Conservation (phyloP, 2,329 filamentous ascomycete species). For the Metarhizium album region DNA sequence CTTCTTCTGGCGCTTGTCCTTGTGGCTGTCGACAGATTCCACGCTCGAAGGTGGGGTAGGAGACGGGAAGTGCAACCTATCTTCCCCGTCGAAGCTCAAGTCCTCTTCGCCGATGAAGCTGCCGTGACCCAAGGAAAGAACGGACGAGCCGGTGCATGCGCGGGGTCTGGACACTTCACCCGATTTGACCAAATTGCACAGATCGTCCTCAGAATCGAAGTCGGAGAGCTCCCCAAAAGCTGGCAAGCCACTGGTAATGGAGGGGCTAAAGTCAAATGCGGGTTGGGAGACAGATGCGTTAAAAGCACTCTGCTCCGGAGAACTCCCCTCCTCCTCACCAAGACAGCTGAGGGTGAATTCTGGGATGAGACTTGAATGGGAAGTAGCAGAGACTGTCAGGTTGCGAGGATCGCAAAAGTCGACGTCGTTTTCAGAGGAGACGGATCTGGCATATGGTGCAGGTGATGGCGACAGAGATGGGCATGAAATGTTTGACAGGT, state of each 20-base stretch:
- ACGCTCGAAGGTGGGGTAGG: constrained; percentile 43
- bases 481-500: constrained; percentile 66
- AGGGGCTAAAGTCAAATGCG: constrained; percentile 41
- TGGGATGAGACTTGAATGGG: constrained; percentile 37
- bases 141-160: constrained; percentile 57
- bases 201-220: constrained; percentile 84
- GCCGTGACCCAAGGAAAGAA: constrained; percentile 60
- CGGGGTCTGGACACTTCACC: constrained; percentile 60
- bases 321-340: constrained; percentile 51
- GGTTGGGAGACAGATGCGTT: constrained; percentile 28
- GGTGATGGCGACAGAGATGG: constrained; percentile 83
- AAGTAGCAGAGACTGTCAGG: constrained; percentile 57
- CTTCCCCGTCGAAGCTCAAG: constrained; percentile 62
- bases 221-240: constrained; percentile 80
- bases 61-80: constrained; percentile 47
- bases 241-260: constrained; percentile 50
- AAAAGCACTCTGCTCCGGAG: constrained; percentile 36
- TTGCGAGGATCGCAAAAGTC: constrained; percentile 90
- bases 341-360: constrained; percentile 58
- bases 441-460: constrained; percentile 62
- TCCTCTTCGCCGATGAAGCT: constrained; percentile 68
- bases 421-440: constrained; percentile 59
- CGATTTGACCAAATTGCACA: constrained; percentile 56
- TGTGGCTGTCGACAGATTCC: constrained; percentile 29
- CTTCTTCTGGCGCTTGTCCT: constrained; percentile 49